Conservation (phyloP, 352 stramenopile species). For the Phytopythium mirpurense region DNA sequence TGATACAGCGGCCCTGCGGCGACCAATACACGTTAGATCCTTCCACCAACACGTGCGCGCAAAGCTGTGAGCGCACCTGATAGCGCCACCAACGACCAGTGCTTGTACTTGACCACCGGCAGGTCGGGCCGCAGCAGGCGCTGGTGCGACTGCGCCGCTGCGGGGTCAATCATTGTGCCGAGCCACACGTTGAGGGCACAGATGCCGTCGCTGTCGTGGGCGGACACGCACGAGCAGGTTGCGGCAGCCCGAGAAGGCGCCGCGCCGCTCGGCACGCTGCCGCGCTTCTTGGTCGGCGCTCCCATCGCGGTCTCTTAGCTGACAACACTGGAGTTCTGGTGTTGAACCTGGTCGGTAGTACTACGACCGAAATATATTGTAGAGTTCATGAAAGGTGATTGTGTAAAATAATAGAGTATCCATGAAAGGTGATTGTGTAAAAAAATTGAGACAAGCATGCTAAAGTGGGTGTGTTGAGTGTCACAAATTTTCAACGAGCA, state of each 20-base stretch:
- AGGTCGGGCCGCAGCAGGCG: conserved; percentile 34
- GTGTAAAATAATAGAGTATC: too few relatives aligned
- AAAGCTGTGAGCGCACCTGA: conserved; percentile 30
- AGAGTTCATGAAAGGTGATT: too few relatives aligned
- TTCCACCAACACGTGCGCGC: too few relatives aligned
- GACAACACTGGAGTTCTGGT: too few relatives aligned
- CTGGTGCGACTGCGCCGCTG: conserved; percentile 10
- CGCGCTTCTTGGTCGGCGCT: conserved; percentile 36
- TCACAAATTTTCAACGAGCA: too few relatives aligned
- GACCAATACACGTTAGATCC: too few relatives aligned
- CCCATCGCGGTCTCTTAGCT: conserved; percentile 13
- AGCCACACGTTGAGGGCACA: conserved; percentile 53
- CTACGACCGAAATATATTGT: too few relatives aligned
- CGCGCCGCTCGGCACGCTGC: conserved; percentile 9
- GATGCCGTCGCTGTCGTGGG: conserved; percentile 38
- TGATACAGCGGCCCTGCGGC: conserved; percentile 35
- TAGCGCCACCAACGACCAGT: conserved; percentile 26
- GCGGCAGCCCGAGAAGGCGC: not conserved
- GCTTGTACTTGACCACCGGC: conserved; percentile 44
- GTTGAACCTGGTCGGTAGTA: too few relatives aligned
- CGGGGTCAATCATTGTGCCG: conserved; percentile 39
- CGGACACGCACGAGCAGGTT: conserved; percentile 25
- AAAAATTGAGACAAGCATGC: too few relatives aligned
- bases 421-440: too few relatives aligned
- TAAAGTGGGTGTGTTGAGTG: too few relatives aligned